Evolutionary conservation across 345 rosid species (phyloP).

Genomic region (Hibiscus trionum): DNA sequence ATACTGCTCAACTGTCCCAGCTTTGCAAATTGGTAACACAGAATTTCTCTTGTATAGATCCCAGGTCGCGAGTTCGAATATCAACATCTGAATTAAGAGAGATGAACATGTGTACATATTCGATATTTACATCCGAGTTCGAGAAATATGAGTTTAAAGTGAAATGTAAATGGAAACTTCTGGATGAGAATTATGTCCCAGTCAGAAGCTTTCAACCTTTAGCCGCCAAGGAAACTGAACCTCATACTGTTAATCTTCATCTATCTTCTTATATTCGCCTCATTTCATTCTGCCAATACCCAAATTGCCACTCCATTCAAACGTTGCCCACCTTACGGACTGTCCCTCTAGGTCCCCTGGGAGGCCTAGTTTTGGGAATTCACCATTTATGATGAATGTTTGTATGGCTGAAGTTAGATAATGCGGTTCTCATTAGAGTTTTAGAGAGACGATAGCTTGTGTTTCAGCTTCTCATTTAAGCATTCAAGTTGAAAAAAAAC

Average conservation of each 20-base stretch:
- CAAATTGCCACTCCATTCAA: slow-evolving; percentile 14
- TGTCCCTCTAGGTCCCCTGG: not conserved
- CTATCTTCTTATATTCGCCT: slow-evolving; percentile 2
- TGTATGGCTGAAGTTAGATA: slow-evolving; percentile 24
- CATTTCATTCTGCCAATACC: slow-evolving; percentile 10
- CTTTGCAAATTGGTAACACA: not conserved
- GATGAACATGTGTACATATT: too few relatives aligned
- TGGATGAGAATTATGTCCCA: slow-evolving; percentile 29
- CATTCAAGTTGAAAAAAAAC: slow-evolving; percentile 4
- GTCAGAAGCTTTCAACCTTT: slow-evolving; percentile 13
- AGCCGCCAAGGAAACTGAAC: slow-evolving; percentile 14
- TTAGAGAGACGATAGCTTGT: slow-evolving; percentile 7
- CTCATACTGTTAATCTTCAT: slow-evolving; percentile 18
- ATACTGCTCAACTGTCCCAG: not conserved
- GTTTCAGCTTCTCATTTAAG: slow-evolving; percentile 8
- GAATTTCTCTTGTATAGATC: too few relatives aligned
- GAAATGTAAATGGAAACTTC: slow-evolving; percentile 5
- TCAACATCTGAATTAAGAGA: too few relatives aligned
- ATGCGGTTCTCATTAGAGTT: not conserved
- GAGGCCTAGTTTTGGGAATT: slow-evolving; percentile 18
- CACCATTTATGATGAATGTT: not conserved
- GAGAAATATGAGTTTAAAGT: too few relatives aligned
- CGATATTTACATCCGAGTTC: too few relatives aligned
- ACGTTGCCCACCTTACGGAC: too few relatives aligned
- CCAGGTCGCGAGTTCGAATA: too few relatives aligned